Percentiles rank a stretch among this genome's conserved stretches.
Conservation (phyloP, 2,329 filamentous ascomycete genomes). For the Phyllosticta citribraziliensis region DNA sequence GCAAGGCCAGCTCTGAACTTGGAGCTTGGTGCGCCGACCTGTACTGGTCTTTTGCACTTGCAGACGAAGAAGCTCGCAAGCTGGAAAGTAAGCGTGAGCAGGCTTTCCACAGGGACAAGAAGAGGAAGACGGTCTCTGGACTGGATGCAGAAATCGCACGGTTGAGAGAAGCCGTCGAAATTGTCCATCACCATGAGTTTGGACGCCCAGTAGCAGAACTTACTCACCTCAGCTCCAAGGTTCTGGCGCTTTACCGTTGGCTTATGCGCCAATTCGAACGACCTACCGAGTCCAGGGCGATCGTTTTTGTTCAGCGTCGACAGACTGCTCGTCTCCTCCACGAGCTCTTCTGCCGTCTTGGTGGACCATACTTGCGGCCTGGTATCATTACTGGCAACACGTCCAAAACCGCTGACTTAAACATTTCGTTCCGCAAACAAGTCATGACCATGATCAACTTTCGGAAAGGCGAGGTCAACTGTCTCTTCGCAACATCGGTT, state of each 20-base stretch:
- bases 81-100: constrained; percentile 34
- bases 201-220: constrained; percentile 27
- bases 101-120: constrained; percentile 26
- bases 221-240: constrained; percentile 60
- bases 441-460: constrained; percentile 60
- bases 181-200: constrained; percentile 47
- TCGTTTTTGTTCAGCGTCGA: constrained; percentile 76
- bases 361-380: constrained; percentile 48
- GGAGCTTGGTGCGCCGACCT: constrained; percentile 79
- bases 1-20: constrained; percentile 53
- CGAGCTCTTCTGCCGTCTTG: constrained; percentile 54
- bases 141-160: constrained; percentile 45
- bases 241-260: constrained; percentile 50
- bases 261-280: constrained; percentile 54
- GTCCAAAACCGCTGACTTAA: constrained; percentile 44
- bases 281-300: constrained; percentile 55
- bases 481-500: constrained; percentile 54
- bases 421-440: constrained; percentile 63
- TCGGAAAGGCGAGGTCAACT: constrained; percentile 48
- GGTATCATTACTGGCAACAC: constrained; percentile 56
- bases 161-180: constrained; percentile 48
- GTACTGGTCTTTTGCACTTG: constrained; percentile 64
- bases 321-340: constrained; percentile 66
- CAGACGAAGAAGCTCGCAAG: constrained; percentile 51
- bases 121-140: constrained; percentile 33